Evolutionary conservation across 2,329 filamentous ascomycete species (phyloP).

Genomic region (Talaromyces piceae): DNA sequence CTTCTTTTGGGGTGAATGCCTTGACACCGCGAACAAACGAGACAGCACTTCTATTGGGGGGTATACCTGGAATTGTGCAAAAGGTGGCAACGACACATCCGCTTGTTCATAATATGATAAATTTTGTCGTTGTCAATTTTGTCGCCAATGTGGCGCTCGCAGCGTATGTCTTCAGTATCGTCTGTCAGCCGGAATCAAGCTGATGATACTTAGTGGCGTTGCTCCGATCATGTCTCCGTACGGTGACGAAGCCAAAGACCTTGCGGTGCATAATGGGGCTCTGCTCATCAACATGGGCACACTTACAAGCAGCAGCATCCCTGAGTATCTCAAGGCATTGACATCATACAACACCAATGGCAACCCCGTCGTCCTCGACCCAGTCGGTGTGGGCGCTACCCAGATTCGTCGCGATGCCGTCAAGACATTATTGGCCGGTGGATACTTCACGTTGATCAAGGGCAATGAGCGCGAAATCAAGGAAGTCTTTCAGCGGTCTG

Average conservation of each 20-base stretch:
- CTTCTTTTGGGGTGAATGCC: conserved; percentile 26
- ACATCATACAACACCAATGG: conserved; percentile 71
- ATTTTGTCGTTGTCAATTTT: conserved; percentile 90
- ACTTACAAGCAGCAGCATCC: conserved; percentile 65
- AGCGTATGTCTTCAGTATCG: conserved; percentile 38
- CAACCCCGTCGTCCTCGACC: conserved; percentile 75
- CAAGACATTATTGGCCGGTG: conserved; percentile 60
- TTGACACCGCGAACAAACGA: conserved; percentile 22
- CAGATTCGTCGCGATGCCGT: conserved; percentile 63
- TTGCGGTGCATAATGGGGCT: conserved; percentile 67
- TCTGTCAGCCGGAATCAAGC: not conserved
- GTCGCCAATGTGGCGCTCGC: conserved; percentile 83
- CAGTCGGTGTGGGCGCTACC: conserved; percentile 84
- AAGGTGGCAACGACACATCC: conserved; percentile 58
- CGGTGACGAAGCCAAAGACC: conserved; percentile 70
- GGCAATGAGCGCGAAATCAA: conserved; percentile 87
- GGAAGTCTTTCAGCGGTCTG: conserved; percentile 53
- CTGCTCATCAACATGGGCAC: conserved; percentile 96
- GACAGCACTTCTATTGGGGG: conserved; percentile 22
- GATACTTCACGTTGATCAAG: conserved; percentile 83
- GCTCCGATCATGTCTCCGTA: conserved; percentile 94
- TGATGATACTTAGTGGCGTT: conserved; percentile 50
- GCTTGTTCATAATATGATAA: conserved; percentile 94
- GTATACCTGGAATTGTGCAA: conserved; percentile 46
- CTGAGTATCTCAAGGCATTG: conserved; percentile 66